Evolutionary conservation across 768 basidiomycete species (phyloP), one percentile per base, ranked within the genome.

Genomic region (Boletus rex-veris): DNA sequence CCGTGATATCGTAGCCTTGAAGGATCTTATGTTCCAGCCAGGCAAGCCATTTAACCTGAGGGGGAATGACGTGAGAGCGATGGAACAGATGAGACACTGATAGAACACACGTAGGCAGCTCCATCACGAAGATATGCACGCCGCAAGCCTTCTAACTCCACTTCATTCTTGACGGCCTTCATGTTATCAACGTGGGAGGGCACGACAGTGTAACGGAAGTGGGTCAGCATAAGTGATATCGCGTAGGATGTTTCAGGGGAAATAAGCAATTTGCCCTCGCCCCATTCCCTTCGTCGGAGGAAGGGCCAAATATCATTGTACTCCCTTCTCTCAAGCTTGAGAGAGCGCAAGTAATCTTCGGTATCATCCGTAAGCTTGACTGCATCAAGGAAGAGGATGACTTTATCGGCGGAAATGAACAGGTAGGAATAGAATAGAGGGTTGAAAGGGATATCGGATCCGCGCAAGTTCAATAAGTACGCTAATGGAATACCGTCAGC

Each of bases 361-460:
- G 86, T 81, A 2, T 86, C 80, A 0, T 77, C 72, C 10, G 78
- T 75, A 16, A 90, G 72, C 64, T 96, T 90, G 50, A 69, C 69
- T 38, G 72, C 60, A 58, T 95, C 92, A 37, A 94, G 74, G 75
- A 96, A 96, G 10, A 96, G 71, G n/a, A 84, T 74, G 7, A 81
- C 76, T n/a, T 67, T 69, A 12, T 84, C 75, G 9, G 81, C 66
- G 4, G 84, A 79, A 38, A 98, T 77, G 62, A 86, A 90, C 18
- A 95, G 72, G 65, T 96, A 98, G 0, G 89, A 81, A 48, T 88
- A 89, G 74, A 97, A 96, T 9, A 98, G 80, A 0, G 96, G 96
- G 66, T 92, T 94, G 76, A 84, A 91, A 0, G 92, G 91, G 44
- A 98, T 86, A 63, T 98, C 95, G 3, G 82, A 80, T 35, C 94